phyloP scores from a whole-genome alignment of 2,329 filamentous ascomycete species.

The Penicillium hesseltinei region DNA sequence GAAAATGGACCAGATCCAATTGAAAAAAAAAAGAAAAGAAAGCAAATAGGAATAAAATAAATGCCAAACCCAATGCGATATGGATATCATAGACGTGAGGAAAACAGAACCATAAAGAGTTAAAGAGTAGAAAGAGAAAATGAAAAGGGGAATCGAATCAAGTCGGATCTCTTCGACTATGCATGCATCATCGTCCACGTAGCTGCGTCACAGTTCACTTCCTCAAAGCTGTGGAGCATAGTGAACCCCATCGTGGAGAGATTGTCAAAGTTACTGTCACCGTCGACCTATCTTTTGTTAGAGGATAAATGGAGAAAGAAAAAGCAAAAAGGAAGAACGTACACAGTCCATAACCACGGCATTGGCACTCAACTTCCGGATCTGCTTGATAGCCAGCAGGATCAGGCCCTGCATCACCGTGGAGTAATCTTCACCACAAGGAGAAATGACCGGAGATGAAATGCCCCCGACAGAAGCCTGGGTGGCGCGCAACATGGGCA shows the following conservation, averaged over 20 bases:
- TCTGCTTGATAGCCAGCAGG: conserved; percentile 76
- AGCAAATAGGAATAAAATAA: background rate
- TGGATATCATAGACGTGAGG: conserved; percentile 25
- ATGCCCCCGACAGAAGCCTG: conserved; percentile 67
- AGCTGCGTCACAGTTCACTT: conserved; percentile 67
- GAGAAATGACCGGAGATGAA: conserved; percentile 72
- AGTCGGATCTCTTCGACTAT: conserved; percentile 16
- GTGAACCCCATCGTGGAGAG: conserved; percentile 78
- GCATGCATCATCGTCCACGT: conserved; percentile 59
- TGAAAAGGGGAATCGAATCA: background rate
- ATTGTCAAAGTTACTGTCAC: conserved; percentile 70
- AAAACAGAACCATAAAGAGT: conserved; percentile 1
- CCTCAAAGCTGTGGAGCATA: conserved; percentile 75
- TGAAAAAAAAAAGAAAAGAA: background rate
- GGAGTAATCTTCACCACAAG: conserved; percentile 65
- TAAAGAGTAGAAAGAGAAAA: background rate
- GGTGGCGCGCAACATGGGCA: conserved; percentile 65
- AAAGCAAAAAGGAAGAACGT: conserved; percentile 38
- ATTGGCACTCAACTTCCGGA: conserved; percentile 72
- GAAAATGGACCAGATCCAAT: background rate
- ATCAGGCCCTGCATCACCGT: conserved; percentile 75
- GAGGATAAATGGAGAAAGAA: background rate
- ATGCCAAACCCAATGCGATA: conserved; percentile 16
- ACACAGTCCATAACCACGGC: conserved; percentile 79
- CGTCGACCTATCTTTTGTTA: conserved; percentile 57